Base-by-base conservation (phyloP, 2,329 filamentous ascomycete species). In the Calycina marina region DNA sequence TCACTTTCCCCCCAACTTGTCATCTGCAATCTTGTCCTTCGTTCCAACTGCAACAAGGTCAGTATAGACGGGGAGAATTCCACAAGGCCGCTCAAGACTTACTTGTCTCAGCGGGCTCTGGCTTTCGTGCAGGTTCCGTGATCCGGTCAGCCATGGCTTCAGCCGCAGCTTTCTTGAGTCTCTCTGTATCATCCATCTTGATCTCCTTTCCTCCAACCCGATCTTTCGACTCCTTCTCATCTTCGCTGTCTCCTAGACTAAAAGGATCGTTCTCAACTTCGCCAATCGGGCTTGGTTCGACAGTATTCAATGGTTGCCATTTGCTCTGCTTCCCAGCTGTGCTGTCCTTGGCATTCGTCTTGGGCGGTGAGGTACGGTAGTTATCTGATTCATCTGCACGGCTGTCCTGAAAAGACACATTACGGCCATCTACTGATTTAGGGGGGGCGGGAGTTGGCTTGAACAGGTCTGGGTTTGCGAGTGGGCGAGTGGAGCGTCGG, bases 201-300 rank as follows among this genome's bases (percentile, higher is more conserved):
- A 75, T 65, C 33, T 72, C 67, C 42, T 62, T 49, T 47, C 67
- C 64, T 35, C 29, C 49, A 32, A 49, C 45, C 24, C 49, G 46
- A 27, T 69, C 66, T 58, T 85, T 90, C 11, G 62, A 57, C 32
- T 86, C 82, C 45, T 79, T 79, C 56, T 98, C 90, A 44, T 93
- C 86, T 45, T 96, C 88, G 49, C 84, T 93, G 47, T 96, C 88
- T 4, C 90, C 90, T 10, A 98, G 67, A 49, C 85, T 94, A 59
- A 98, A 98, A 0, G 90, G 90, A 51, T 98, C 90, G 47, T 93
- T 88, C 45, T 96, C 85, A 12, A 70, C 67, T 46, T 96, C 84
- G 13, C 71, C 69, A 40, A 93, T 79, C 10, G 88, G 86, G 41
- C 72, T 77, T 1, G 86, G 84, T 42, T 92, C 82, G 10, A 94